Conservation (phyloP, 2,329 filamentous ascomycete species). For the Claviceps sp. region DNA sequence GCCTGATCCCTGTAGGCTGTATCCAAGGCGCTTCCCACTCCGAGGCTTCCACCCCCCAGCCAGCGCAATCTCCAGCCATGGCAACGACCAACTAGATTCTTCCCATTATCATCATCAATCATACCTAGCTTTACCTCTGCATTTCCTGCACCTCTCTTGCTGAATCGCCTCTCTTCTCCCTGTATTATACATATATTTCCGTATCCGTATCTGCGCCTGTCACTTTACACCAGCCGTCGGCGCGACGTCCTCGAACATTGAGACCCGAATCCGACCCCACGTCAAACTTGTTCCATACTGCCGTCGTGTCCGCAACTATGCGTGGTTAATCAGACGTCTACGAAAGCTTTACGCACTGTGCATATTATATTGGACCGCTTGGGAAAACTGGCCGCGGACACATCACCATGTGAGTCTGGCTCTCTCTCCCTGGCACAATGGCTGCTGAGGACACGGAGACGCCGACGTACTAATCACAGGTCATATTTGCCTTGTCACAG, state of each 20-base stretch:
- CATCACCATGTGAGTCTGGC: constrained; percentile 14
- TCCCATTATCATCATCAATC: no score
- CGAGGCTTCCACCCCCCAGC: neutral
- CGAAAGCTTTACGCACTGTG: neutral
- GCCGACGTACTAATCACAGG: neutral
- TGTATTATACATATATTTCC: no score
- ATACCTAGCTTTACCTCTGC: no score
- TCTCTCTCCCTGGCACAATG: neutral
- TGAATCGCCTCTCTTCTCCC: no score
- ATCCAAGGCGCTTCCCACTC: no score
- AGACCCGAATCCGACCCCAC: neutral
- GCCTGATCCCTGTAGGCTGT: no score
- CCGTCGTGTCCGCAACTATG: neutral
- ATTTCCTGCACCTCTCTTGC: no score
- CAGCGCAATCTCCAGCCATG: neutral
- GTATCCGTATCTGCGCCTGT: neutral
- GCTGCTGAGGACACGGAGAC: neutral
- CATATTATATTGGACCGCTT: constrained; percentile 16
- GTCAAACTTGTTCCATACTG: neutral
- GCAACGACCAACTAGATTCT: neutral
- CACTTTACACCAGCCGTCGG: neutral
- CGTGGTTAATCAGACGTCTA: constrained; percentile 2
- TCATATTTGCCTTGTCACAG: constrained; percentile 11
- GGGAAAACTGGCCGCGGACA: constrained; percentile 16
- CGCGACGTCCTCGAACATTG: neutral